Conservation (phyloP, 306 rosid genomes). For the Lathyrus aphaca region DNA sequence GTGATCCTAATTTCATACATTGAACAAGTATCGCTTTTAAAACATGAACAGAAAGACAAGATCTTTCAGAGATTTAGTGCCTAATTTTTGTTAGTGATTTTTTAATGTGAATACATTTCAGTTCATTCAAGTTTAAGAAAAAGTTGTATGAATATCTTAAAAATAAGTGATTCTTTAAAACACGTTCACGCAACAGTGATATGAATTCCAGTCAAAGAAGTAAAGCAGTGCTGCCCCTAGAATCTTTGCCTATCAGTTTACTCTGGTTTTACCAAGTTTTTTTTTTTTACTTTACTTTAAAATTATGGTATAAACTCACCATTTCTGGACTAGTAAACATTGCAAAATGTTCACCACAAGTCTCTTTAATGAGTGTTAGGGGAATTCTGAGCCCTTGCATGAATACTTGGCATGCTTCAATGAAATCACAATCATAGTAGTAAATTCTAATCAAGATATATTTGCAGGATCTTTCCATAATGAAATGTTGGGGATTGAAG, state of each 20-base stretch:
- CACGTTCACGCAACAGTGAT: conserved; percentile 30
- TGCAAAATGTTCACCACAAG: too few species aligned
- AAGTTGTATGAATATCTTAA: background rate
- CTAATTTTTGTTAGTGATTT: background rate
- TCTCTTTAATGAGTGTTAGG: too few species aligned
- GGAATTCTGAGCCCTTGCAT: too few species aligned
- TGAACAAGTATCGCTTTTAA: conserved; percentile 39
- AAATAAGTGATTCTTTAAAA: background rate
- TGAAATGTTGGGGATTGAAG: too few species aligned
- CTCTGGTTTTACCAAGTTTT: background rate
- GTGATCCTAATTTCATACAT: conserved; percentile 44
- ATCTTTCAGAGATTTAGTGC: conserved; percentile 30
- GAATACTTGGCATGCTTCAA: too few species aligned
- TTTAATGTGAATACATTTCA: background rate
- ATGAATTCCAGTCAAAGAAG: conserved; percentile 40
- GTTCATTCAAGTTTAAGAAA: background rate
- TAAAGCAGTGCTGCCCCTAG: conserved; percentile 8
- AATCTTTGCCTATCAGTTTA: conserved; percentile 29
- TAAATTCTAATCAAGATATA: too few species aligned
- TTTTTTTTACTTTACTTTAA: background rate
- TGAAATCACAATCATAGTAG: too few species aligned
- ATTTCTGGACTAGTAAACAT: background rate
- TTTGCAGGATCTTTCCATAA: too few species aligned
- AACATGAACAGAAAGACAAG: conserved; percentile 18
- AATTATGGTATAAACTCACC: background rate